phyloP scores from a whole-genome alignment of 176 grass and related monocot species.

The Carex myosuroides region DNA sequence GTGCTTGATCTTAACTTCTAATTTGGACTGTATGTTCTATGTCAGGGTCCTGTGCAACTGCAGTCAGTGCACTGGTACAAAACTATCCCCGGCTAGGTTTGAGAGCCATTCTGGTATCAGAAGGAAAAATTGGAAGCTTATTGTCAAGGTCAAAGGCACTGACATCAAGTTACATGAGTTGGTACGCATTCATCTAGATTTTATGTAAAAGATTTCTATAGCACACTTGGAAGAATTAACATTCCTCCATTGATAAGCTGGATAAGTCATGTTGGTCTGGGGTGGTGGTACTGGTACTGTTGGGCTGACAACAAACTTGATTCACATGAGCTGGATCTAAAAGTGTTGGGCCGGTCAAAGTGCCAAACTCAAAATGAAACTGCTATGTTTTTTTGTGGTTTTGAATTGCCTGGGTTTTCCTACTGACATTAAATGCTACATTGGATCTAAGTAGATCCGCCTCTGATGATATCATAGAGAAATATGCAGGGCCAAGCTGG shows the following conservation, averaged over 20 bases:
- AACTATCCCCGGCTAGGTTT: conserved; percentile 56
- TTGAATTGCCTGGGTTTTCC: neutral
- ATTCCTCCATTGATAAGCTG: neutral
- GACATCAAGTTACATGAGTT: conserved; percentile 35
- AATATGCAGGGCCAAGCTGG: too few relatives aligned
- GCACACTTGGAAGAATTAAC: neutral
- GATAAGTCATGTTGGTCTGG: neutral
- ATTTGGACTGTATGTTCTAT: neutral
- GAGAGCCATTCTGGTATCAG: conserved; percentile 80
- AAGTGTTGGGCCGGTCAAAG: neutral
- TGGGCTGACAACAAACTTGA: neutral
- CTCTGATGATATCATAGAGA: too few relatives aligned
- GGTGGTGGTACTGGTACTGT: neutral
- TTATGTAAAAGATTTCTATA: neutral
- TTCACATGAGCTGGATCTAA: neutral
- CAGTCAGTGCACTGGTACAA: conserved; percentile 52
- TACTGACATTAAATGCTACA: neutral
- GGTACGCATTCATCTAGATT: conserved; percentile 34
- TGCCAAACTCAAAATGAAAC: neutral
- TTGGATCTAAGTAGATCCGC: too few relatives aligned
- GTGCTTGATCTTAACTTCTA: neutral
- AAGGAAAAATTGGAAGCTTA: conserved; percentile 65
- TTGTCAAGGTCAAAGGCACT: conserved; percentile 65
- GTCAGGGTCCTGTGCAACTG: conserved; percentile 58
- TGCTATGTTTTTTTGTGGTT: too few relatives aligned